phyloP scores from a whole-genome alignment of 2,329 filamentous ascomycete species.

The Colletotrichum spaethianum region DNA sequence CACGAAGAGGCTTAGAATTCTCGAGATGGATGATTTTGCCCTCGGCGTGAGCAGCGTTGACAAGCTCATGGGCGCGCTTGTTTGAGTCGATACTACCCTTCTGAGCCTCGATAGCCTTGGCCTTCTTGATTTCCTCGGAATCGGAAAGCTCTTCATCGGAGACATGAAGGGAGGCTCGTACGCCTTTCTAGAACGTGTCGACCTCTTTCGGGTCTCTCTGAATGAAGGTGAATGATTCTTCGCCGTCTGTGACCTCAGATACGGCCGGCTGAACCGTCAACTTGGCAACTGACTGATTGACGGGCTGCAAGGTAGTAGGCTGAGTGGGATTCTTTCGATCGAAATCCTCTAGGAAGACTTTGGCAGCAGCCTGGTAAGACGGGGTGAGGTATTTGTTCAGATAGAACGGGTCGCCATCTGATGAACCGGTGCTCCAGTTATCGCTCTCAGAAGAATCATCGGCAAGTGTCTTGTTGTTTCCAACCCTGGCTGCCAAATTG shows the following conservation, averaged over 20 bases:
- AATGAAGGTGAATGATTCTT: slow-evolving; percentile 18
- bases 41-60: slow-evolving; percentile 28
- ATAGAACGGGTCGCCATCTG: slow-evolving; percentile 4
- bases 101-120: neutral
- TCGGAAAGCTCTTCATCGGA: slow-evolving; percentile 48
- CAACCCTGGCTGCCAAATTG: neutral
- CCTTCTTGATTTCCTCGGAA: neutral
- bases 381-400: slow-evolving; percentile 20
- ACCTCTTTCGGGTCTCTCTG: slow-evolving; percentile 45
- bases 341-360: slow-evolving; percentile 6
- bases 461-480: neutral
- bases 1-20: slow-evolving; percentile 20
- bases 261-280: neutral
- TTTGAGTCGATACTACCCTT: slow-evolving; percentile 11
- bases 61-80: slow-evolving; percentile 21
- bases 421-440: slow-evolving; percentile 12
- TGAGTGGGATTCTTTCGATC: neutral
- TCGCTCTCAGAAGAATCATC: slow-evolving; percentile 5
- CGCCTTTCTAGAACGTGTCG: slow-evolving; percentile 50
- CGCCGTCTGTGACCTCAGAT: neutral
- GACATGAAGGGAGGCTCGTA: slow-evolving; percentile 49
- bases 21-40: slow-evolving; percentile 13
- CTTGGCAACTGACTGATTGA: neutral
- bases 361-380: slow-evolving; percentile 9
- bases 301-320: neutral